A percentile compares a stretch with the other conserved stretches of the same genome.
Evolutionary conservation across 192 early-diverging fungal genomes (phyloP).

Genomic region (Umbelopsis sp.): DNA sequence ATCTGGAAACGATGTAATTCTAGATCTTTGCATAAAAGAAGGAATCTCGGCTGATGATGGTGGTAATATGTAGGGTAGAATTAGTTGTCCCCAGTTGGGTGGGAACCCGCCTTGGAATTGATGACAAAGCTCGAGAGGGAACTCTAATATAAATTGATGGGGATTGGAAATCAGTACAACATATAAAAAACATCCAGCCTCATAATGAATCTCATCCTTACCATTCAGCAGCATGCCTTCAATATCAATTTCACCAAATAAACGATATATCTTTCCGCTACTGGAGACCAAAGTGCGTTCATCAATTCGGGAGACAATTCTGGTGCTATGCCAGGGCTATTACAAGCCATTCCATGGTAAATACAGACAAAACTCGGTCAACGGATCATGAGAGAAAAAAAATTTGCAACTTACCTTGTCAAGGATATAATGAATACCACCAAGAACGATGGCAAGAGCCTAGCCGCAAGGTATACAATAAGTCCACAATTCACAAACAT

Average conservation of each 20-base stretch:
- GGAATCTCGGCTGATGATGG: background rate
- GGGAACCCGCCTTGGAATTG: conserved; percentile 2
- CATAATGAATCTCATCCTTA: background rate
- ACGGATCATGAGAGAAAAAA: background rate
- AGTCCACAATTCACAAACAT: no score
- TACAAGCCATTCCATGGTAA: background rate
- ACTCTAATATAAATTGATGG: no score
- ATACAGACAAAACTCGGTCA: background rate
- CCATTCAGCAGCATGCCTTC: conserved; percentile 14
- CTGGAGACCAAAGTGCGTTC: conserved; percentile 7
- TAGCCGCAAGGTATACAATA: background rate
- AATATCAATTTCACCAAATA: conserved; percentile 1
- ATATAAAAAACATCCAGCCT: no score
- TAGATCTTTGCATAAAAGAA: background rate
- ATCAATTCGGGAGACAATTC: conserved; percentile 5
- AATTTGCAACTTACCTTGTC: conserved; percentile 9
- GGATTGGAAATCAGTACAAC: no score
- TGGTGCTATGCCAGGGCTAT: conserved; percentile 9
- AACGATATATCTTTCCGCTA: background rate
- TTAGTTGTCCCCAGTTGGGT: background rate
- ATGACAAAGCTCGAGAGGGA: background rate
- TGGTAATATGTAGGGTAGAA: background rate
- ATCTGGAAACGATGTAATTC: no score
- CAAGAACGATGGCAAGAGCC: conserved; percentile 8
- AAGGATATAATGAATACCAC: conserved; percentile 8